Conservation (phyloP, 441 rosid species). For the Mallotus repandus region DNA sequence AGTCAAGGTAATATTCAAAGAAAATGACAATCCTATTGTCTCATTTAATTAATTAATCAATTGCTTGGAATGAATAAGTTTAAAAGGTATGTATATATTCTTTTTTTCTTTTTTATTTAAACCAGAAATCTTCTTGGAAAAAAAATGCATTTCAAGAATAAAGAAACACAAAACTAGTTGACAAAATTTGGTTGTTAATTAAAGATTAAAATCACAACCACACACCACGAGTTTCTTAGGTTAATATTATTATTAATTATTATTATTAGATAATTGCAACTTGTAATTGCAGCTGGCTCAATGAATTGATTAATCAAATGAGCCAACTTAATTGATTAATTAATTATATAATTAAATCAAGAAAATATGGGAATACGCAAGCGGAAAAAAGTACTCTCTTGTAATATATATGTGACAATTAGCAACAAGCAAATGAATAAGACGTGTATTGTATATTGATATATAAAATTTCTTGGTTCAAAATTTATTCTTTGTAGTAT, state of each 20-base stretch:
- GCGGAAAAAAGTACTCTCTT: neutral
- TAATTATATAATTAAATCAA: neutral
- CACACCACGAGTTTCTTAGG: conserved; percentile 7
- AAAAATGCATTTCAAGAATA: conserved; percentile 1
- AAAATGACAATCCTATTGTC: too few relatives aligned
- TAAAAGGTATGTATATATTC: neutral
- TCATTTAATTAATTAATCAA: too few relatives aligned
- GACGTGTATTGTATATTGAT: neutral
- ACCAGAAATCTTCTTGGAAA: conserved; percentile 12
- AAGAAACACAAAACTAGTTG: conserved; percentile 7
- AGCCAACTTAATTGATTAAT: neutral
- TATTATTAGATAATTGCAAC: neutral
- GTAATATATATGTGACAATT: neutral
- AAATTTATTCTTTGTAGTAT: neutral
- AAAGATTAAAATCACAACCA: neutral
- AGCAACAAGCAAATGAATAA: conserved; percentile 1
- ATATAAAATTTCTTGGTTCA: neutral
- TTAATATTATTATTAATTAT: neutral
- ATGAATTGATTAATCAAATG: neutral
- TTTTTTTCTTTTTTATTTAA: neutral
- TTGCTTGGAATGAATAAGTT: neutral
- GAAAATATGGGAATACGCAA: neutral
- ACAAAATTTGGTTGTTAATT: neutral
- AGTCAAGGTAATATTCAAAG: too few relatives aligned
- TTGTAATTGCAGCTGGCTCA: neutral